These are phyloP conservation scores for Phytophthora pinifolia DNA, from an alignment of 352 stramenopile species.

Conservation along the genomic window DNA sequence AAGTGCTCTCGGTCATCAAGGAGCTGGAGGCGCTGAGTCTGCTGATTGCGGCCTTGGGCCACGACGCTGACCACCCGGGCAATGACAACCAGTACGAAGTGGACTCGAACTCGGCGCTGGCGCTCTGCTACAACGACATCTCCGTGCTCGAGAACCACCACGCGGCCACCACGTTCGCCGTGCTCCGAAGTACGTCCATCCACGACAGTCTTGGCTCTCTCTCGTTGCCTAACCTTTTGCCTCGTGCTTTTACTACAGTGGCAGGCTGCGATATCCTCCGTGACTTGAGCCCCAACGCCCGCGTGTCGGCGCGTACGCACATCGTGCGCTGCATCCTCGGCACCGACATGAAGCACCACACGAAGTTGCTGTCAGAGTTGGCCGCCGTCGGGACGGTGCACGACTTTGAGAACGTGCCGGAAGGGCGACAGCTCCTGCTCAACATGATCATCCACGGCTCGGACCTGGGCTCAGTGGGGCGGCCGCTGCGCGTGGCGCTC, in stretches of 20 bases:
- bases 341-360: slow-evolving; percentile 86
- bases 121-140: slow-evolving; percentile 89
- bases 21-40: slow-evolving; percentile 77
- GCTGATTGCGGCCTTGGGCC: slow-evolving; percentile 77
- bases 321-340: slow-evolving; percentile 80
- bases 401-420: slow-evolving; percentile 59
- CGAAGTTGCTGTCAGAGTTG: slow-evolving; percentile 61
- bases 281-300: slow-evolving; percentile 48
- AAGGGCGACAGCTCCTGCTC: slow-evolving; percentile 71
- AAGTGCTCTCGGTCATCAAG: slow-evolving; percentile 65
- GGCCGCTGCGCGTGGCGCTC: slow-evolving; percentile 43
- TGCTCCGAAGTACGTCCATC: slow-evolving; percentile 48
- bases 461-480: slow-evolving; percentile 67
- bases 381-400: slow-evolving; percentile 39
- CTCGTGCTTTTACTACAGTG: slow-evolving; percentile 22
- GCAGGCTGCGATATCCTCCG: slow-evolving; percentile 60
- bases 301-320: slow-evolving; percentile 44
- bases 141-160: slow-evolving; percentile 91
- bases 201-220: not conserved
- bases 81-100: slow-evolving; percentile 92
- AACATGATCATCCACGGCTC: slow-evolving; percentile 85
- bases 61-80: slow-evolving; percentile 88
- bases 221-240: slow-evolving; percentile 8
- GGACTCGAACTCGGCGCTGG: slow-evolving; percentile 69
- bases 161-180: slow-evolving; percentile 69